These are phyloP conservation scores for Diutina catenulata DNA, from an alignment of 1,139 yeast genomes.

Conservation along the genomic window DNA sequence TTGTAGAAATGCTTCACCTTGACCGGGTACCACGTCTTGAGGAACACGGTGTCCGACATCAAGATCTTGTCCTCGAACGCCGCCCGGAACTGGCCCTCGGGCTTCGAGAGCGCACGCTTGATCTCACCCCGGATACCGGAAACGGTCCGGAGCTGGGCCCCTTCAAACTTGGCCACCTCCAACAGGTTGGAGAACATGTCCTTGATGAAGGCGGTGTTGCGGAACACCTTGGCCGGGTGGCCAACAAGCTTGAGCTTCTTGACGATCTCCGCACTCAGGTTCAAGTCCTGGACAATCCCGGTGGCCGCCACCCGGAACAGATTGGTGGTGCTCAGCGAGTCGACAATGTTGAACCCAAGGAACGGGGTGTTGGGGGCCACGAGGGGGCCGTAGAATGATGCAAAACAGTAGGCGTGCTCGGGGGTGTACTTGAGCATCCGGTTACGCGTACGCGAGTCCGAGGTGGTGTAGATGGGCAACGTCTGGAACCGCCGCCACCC, in stretches of 20 bases:
- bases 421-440: constrained; percentile 98
- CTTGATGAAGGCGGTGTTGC: constrained; percentile 92
- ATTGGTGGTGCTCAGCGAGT: constrained; percentile 73
- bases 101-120: constrained; percentile 84
- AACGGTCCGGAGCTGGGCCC: constrained; percentile 92
- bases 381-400: constrained; percentile 92
- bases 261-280: constrained; percentile 82
- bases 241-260: constrained; percentile 94
- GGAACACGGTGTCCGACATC: constrained; percentile 77
- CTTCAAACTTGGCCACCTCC: constrained; percentile 97
- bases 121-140: constrained; percentile 97
- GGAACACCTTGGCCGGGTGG: constrained; percentile 83
- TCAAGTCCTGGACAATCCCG: constrained; percentile 89
- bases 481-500: constrained; percentile 99
- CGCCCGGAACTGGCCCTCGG: constrained; percentile 98
- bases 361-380: constrained; percentile 97
- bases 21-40: constrained; percentile 97
- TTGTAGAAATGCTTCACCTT: constrained; percentile 83
- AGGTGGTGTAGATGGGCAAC: constrained; percentile 86
- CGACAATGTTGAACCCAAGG: constrained; percentile 87
- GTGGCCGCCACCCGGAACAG: constrained; percentile 96
- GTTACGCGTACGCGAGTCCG: constrained; percentile 94
- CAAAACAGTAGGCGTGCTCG: constrained; percentile 94
- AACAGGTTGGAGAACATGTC: constrained; percentile 90
- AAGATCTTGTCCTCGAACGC: constrained; percentile 92